A percentile compares a stretch with the other conserved stretches of the same genome.
Evolutionary conservation across 2,329 filamentous ascomycete genomes (phyloP).

Genomic region (Raffaelea ambrosiae): DNA sequence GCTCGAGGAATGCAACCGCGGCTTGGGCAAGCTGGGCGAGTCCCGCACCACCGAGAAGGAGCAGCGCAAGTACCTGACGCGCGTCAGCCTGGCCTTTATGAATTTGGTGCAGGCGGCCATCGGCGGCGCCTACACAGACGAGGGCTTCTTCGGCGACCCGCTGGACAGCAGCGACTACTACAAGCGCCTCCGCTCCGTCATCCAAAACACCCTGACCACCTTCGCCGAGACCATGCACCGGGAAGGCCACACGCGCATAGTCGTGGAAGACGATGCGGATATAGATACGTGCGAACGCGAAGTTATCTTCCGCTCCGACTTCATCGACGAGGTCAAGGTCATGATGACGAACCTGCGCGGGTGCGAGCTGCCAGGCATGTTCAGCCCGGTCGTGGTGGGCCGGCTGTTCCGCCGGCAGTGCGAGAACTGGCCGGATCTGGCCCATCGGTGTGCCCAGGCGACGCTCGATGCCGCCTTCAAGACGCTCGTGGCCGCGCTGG

Average conservation of each 20-base stretch:
- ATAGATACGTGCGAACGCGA: not conserved
- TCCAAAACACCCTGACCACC: constrained; percentile 38
- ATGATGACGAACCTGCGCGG: constrained; percentile 20
- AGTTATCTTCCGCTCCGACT: constrained; percentile 11
- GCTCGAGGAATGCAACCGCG: not conserved
- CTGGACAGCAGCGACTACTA: constrained; percentile 22
- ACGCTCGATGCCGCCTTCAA: constrained; percentile 14
- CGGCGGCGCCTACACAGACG: constrained; percentile 19
- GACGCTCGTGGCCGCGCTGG: constrained; percentile 13
- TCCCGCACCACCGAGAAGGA: constrained; percentile 4
- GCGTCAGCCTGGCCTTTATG: constrained; percentile 18
- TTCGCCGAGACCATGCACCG: constrained; percentile 36
- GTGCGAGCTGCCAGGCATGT: constrained; percentile 26
- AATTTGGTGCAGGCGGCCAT: constrained; percentile 17
- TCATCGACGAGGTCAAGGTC: constrained; percentile 15
- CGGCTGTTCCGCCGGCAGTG: constrained; percentile 25
- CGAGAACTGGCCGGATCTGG: constrained; percentile 19
- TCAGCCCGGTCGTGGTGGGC: constrained; percentile 24
- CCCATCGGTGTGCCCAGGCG: constrained; percentile 9
- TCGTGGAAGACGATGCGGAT: constrained; percentile 16
- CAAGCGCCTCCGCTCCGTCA: constrained; percentile 42
- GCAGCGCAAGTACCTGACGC: constrained; percentile 21
- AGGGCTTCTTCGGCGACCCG: constrained; percentile 13
- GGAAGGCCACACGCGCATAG: constrained; percentile 30
- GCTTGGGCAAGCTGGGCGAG: not conserved